Evolutionary conservation across 768 basidiomycete species (phyloP), one percentile per base, ranked within the genome.

Genomic region (Trametes elegans): DNA sequence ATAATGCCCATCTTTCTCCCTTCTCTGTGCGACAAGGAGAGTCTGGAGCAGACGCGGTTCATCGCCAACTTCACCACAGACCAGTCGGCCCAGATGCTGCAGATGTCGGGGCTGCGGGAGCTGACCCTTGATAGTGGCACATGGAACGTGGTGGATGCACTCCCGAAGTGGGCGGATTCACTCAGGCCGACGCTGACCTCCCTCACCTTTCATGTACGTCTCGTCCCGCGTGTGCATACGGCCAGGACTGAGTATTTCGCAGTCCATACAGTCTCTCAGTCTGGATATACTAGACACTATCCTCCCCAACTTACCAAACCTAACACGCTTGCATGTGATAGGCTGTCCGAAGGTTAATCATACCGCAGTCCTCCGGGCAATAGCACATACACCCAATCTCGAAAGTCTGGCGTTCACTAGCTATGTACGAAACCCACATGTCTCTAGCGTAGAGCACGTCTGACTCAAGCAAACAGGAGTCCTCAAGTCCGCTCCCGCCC

Each of bases 161-260:
- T 91, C 18, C 84, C 88, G 9, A 66, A 59, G 19, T 90, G 89
- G 88, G 67, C 74, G 2, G 62, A 62, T 7, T 63, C 64, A 24
- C 64, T 85, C 43, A 68, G 69, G 39, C 65, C 59, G 23, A 80
- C 78, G 1, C 69, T 88, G 60, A 76, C 73, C 2, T 76, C 70
- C 27, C 70, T 91, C 59, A 82, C 82, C 0, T 67, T 91, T 39
- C 81, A 73, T 62, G 88, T 89, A 62, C 52, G 86, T 73, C n/a
- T 10, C 6, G 1, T 21, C 18, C 13, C 7, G 10, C n/a, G 3
- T 29, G 21, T 4, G 23, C 6, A 19, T 18, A 0, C 5, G 4
- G 31, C 28, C 10, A 16, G 5, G 16, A 13, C 7, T 9, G 18
- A 11, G 32, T 13, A 13, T 9, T 5, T 18, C 42, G 18, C 60